Percentiles rank a stretch among this genome's conserved stretches.
These are phyloP conservation scores for Panicum virgatum DNA, from an alignment of 202 grass and related monocot genomes.

Conservation along the genomic window DNA sequence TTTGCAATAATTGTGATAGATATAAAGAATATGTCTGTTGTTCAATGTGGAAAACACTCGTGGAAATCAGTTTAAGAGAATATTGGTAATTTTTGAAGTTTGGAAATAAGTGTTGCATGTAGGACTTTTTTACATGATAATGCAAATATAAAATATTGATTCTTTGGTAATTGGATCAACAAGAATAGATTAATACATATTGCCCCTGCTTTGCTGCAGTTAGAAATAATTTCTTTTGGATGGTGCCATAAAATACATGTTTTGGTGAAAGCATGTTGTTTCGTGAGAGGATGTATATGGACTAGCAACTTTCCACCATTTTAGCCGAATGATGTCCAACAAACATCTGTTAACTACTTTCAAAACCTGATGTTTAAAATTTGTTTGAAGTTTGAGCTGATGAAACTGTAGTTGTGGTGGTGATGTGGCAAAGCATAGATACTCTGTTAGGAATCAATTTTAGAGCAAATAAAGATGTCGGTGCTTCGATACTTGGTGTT, in stretches of 20 bases:
- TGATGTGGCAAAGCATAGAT: background rate
- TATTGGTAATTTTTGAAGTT: background rate
- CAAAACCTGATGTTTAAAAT: background rate
- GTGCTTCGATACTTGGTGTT: background rate
- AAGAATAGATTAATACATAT: constrained; percentile 6
- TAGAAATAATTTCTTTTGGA: background rate
- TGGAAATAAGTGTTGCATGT: background rate
- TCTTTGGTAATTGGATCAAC: too few species aligned
- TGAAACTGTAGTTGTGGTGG: background rate
- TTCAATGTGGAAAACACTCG: background rate
- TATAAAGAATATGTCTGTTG: background rate
- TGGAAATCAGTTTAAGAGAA: background rate
- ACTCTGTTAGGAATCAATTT: too few species aligned
- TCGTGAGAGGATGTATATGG: background rate
- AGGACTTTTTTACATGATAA: background rate
- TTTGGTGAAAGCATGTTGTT: background rate
- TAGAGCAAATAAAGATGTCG: constrained; percentile 4
- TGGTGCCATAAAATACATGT: background rate
- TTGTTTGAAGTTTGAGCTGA: background rate
- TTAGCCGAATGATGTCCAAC: background rate
- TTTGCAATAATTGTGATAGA: constrained; percentile 9
- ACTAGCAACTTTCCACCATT: background rate
- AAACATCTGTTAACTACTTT: background rate
- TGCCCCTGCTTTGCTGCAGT: background rate
- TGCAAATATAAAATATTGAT: constrained; percentile 7